Conservation (phyloP, 2,329 filamentous ascomycete species). For the Pyrenochaeta sp. region DNA sequence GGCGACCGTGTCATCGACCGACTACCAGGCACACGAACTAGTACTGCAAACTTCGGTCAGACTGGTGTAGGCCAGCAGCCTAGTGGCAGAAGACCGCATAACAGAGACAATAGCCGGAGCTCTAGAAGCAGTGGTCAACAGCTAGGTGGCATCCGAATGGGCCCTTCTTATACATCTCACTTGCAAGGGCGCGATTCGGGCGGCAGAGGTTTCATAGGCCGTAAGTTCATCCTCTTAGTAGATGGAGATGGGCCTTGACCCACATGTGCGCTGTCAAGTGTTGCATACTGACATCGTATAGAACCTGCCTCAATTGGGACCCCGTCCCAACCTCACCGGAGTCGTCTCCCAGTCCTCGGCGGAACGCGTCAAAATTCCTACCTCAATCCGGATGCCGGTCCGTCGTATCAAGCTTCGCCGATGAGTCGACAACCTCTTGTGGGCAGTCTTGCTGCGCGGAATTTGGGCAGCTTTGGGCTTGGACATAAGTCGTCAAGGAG, state of each 20-base stretch:
- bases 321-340: conserved; percentile 39
- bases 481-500: conserved; percentile 44
- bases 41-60: conserved; percentile 33
- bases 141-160: conserved; percentile 26
- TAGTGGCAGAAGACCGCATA: conserved; percentile 22
- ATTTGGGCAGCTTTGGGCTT: conserved; percentile 38
- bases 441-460: conserved; percentile 20
- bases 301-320: conserved; percentile 37
- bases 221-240: conserved; percentile 23
- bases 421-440: conserved; percentile 44
- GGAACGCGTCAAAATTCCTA: conserved; percentile 35
- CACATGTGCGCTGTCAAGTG: too few relatives aligned
- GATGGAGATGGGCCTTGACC: too few relatives aligned
- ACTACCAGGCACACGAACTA: conserved; percentile 39
- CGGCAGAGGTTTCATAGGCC: conserved; percentile 22
- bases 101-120: conserved; percentile 33
- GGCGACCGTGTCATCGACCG: conserved; percentile 42
- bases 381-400: conserved; percentile 22
- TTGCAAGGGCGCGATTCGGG: conserved; percentile 27
- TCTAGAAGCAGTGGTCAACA: conserved; percentile 37
- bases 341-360: conserved; percentile 39
- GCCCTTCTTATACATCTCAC: conserved; percentile 29
- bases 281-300: conserved; percentile 14
- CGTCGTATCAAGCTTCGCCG: conserved; percentile 42
- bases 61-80: conserved; percentile 22